Base-by-base conservation (phyloP, 2,329 filamentous ascomycete species). In the Hymenoscyphus albidus region DNA sequence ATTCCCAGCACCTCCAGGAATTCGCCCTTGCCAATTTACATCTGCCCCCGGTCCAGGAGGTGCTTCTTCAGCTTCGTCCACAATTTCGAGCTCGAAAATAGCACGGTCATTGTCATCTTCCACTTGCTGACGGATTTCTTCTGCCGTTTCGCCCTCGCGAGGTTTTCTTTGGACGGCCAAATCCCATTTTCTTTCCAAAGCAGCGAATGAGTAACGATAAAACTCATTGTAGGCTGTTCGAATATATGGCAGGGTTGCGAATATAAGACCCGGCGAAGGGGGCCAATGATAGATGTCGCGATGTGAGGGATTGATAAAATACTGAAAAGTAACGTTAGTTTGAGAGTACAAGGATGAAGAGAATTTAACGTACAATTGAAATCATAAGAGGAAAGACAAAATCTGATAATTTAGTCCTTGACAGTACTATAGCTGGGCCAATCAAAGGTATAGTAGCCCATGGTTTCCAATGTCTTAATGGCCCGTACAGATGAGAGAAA, bases 391-490 rank as follows among this genome's bases (percentile, higher is more conserved):
- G 65, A 62, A 74, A 74, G 3, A 68, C 62, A 54, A 66, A 66
- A 59, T 92, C 88, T 38, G 85, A 84, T 58, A 88, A 80, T 1
- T 80, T 82, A 32, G 88, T 86, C 40, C 90, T 81, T 22, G 88
- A 88, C n/a, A 89, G 80, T 12, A 92, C 80, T 9, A 93, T 80
- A 1, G 86, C 81, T 12, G 89, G 80, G 0, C 87, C 88, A 64
- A 93, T 89, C 6, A 91, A 78, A 1, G 88, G 86, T 3, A 92
- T 75, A 1, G 87, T 87, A 35, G 89, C 70, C 64, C 69, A 71
- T 7, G 70, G 32, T 48, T 63, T 68, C 67, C 66, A 69, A 51
- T 67, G 65, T 39, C 59, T 40, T 16, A 67, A 31, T 6, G 40
- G 39, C 51, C 63, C 62, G 18, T 14, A 35, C 10, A 61, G 48